Evolutionary conservation across 805 yeast genomes (phyloP), one percentile per base, ranked within the genome.

Genomic region (Zygotorulaspora sp.): DNA sequence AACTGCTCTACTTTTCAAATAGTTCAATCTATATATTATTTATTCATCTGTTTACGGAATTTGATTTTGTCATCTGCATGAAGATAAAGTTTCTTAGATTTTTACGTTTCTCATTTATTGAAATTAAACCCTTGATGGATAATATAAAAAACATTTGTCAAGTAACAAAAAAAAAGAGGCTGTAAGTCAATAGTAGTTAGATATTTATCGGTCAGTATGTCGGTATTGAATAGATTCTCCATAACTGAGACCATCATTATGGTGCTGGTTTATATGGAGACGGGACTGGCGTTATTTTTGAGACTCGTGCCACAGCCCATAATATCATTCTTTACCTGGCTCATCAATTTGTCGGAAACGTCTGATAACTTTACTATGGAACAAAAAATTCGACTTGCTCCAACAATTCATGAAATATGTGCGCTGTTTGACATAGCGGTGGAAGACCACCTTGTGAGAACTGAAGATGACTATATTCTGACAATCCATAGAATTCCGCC

Each of bases 371-470:
- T 48, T 5, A 36, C 44, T 7, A 32, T 38, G 36, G 42, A 55
- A 35, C 48, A 49, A 29, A 37, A 45, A 32, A 31, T 55, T 20
- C 38, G 57, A 16, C 30, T 47, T 29, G 75, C 83, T 12, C 58
- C 63, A 3, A 66, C 69, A 31, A 77, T 89, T 43, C 75, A 73
- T 34, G 80, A 80, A 32, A 77, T 89, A 67, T 82, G 88, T 41
- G 61, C 51, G 1, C 44, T 82, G 1, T 84, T 79, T 55, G 90
- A 88, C 1, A 84, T 83, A 50, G 67, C 64, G 2, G 71, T 81
- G 10, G 89, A 88, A 49, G 84, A 81, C 51, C 89, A 85, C 54
- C 65, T 90, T 8, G 87, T 87, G 1, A 65, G 71, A 35, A 89
- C 97, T 0, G 64, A 69, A 30, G 97, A 89, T 57, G 82, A 81